Conservation (phyloP, 2,329 filamentous ascomycete genomes). For the Akanthomyces uredinophilus region DNA sequence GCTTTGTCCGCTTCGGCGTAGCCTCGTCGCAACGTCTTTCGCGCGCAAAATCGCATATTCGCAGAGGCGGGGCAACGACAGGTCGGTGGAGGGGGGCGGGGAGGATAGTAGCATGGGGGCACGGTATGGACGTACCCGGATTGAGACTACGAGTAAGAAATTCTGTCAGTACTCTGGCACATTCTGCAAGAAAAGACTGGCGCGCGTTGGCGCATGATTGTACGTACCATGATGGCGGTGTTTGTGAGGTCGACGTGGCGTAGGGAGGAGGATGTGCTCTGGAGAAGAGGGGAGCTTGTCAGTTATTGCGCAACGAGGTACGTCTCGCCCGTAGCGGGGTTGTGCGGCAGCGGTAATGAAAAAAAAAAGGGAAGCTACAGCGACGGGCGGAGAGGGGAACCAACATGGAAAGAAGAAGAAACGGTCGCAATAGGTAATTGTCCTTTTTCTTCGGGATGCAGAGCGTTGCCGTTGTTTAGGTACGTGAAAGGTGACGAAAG, state of each 20-base stretch:
- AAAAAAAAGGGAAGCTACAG: not conserved
- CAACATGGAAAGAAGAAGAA: not conserved
- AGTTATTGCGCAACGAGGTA: conserved; percentile 10
- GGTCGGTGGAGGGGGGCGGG: conserved; percentile 13
- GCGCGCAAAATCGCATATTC: conserved; percentile 9
- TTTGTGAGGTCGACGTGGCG: conserved; percentile 1
- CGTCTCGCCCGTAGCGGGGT: conserved; percentile 9
- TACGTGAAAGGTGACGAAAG: conserved; percentile 1
- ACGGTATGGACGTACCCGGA: conserved; percentile 53
- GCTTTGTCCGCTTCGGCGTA: not conserved
- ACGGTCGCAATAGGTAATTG: not conserved
- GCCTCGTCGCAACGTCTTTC: not conserved
- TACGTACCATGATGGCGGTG: conserved; percentile 14
- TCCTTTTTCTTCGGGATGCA: not conserved
- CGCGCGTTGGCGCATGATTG: conserved; percentile 3
- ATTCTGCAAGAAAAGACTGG: not conserved
- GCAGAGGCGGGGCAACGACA: conserved; percentile 3
- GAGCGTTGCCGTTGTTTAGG: not conserved
- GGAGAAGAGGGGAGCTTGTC: conserved; percentile 14
- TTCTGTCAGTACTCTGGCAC: not conserved
- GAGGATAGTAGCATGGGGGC: conserved; percentile 15
- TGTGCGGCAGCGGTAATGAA: not conserved
- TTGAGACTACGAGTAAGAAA: conserved; percentile 50
- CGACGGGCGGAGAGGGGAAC: not conserved
- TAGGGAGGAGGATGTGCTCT: conserved; percentile 5